phyloP scores from a whole-genome alignment of 2,329 filamentous ascomycete genomes.

The Emergomyces orientalis region DNA sequence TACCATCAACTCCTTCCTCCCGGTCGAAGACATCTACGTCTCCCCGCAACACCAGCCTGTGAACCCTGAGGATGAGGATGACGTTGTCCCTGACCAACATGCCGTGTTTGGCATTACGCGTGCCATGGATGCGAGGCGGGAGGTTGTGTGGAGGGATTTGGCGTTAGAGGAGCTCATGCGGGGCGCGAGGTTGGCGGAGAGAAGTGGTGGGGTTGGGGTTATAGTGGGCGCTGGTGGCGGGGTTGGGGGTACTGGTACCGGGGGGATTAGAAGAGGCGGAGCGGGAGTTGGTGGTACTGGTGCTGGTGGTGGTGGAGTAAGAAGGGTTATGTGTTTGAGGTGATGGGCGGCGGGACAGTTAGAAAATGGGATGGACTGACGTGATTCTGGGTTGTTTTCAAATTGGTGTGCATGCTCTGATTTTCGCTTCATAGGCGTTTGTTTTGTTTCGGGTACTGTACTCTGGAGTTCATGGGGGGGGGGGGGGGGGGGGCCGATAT shows the following conservation, averaged over 20 bases:
- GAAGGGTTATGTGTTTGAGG: conserved; percentile 30
- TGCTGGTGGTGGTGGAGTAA: conserved; percentile 24
- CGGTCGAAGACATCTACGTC: conserved; percentile 54
- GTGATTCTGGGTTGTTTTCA: not conserved
- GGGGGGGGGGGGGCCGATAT: not conserved
- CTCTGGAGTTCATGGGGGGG: not conserved
- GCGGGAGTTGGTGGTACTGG: conserved; percentile 12
- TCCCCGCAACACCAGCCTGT: conserved; percentile 52
- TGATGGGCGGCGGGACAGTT: conserved; percentile 14
- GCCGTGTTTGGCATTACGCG: conserved; percentile 57
- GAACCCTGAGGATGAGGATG: conserved; percentile 59
- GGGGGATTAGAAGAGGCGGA: conserved; percentile 19
- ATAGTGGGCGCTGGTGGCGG: conserved; percentile 20
- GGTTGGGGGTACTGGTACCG: conserved; percentile 38
- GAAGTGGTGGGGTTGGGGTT: conserved; percentile 16
- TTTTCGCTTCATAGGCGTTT: not conserved
- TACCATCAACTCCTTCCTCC: conserved; percentile 30
- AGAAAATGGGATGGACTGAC: not conserved
- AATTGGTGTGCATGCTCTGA: not conserved
- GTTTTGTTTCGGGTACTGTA: not conserved
- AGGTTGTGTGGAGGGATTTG: conserved; percentile 51
- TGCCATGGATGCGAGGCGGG: conserved; percentile 47
- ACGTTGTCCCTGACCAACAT: conserved; percentile 58
- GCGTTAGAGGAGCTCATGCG: conserved; percentile 46
- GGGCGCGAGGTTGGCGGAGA: conserved; percentile 23